Conservation (phyloP, 2,329 filamentous ascomycete genomes). For the Aspergillus quadricinctus region DNA sequence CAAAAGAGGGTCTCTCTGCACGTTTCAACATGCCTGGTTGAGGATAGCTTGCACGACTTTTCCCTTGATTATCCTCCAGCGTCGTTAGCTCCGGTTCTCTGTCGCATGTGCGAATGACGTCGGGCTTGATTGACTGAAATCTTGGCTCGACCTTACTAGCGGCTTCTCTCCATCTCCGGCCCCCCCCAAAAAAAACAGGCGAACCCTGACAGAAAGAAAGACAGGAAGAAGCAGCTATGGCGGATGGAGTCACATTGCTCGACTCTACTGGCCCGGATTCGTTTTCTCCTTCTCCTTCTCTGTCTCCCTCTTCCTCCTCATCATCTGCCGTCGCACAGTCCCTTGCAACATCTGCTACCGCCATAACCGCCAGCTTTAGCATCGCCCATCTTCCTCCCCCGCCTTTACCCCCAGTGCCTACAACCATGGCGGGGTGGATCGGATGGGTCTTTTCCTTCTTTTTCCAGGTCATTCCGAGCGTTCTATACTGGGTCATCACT, state of each 20-base stretch:
- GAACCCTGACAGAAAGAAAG: neutral
- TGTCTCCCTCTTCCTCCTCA: conserved; percentile 13
- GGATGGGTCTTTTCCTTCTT: conserved; percentile 47
- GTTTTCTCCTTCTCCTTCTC: neutral
- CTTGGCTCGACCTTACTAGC: neutral
- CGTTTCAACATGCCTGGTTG: neutral
- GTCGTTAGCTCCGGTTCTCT: neutral
- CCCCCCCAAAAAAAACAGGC: neutral
- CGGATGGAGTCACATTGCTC: neutral
- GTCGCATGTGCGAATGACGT: neutral
- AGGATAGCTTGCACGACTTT: neutral
- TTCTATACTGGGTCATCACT: conserved; percentile 74
- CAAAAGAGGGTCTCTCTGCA: neutral
- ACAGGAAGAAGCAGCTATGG: neutral
- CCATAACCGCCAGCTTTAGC: conserved; percentile 18
- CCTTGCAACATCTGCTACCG: conserved; percentile 10
- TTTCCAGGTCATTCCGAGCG: conserved; percentile 52
- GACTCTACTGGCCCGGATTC: neutral
- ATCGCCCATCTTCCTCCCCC: conserved; percentile 20
- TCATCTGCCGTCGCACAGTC: conserved; percentile 12
- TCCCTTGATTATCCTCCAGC: neutral
- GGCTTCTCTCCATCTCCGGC: neutral
- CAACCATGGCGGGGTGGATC: conserved; percentile 42
- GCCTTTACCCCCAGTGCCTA: conserved; percentile 27
- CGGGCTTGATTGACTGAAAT: neutral